These are phyloP conservation scores for Trichoderma atroviride DNA, from an alignment of 2,329 filamentous ascomycete genomes.

Conservation along the genomic window DNA sequence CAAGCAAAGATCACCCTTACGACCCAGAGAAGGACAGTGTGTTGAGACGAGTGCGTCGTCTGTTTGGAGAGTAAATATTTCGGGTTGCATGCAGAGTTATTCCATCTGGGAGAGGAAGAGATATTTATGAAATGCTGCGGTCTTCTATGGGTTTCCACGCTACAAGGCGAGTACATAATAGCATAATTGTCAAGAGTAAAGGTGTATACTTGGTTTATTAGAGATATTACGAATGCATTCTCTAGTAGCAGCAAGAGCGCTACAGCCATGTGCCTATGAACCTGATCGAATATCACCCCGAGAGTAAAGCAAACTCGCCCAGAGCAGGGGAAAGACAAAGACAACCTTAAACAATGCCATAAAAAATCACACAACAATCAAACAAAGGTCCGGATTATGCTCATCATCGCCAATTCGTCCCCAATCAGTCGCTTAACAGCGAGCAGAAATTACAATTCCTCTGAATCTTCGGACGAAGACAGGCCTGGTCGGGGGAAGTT, in stretches of 20 bases:
- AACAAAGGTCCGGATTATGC: background rate
- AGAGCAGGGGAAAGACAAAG: slow-evolving; percentile 11
- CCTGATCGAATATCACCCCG: background rate
- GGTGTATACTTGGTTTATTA: slow-evolving; percentile 6
- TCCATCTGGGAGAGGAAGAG: background rate
- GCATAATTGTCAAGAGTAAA: background rate
- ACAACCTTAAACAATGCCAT: slow-evolving; percentile 16
- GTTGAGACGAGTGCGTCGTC: slow-evolving; percentile 74
- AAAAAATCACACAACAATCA: slow-evolving; percentile 16
- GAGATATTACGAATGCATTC: slow-evolving; percentile 1
- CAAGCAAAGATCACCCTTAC: slow-evolving; percentile 98
- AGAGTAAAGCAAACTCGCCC: slow-evolving; percentile 7
- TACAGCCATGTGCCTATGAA: slow-evolving; percentile 15
- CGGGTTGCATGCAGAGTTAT: background rate
- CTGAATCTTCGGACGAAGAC: slow-evolving; percentile 34
- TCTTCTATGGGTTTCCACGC: background rate
- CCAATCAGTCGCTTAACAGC: background rate
- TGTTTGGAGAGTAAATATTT: slow-evolving; percentile 65
- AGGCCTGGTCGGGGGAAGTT: slow-evolving; percentile 55
- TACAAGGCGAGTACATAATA: background rate
- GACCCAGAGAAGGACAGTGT: slow-evolving; percentile 99
- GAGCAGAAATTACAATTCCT: slow-evolving; percentile 45
- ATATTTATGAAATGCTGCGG: background rate
- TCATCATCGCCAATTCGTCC: background rate
- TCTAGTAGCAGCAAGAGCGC: slow-evolving; percentile 1